Conservation (phyloP, 225 moss, liverwort and hornwort genomes). For the Physcomitrium patens region DNA sequence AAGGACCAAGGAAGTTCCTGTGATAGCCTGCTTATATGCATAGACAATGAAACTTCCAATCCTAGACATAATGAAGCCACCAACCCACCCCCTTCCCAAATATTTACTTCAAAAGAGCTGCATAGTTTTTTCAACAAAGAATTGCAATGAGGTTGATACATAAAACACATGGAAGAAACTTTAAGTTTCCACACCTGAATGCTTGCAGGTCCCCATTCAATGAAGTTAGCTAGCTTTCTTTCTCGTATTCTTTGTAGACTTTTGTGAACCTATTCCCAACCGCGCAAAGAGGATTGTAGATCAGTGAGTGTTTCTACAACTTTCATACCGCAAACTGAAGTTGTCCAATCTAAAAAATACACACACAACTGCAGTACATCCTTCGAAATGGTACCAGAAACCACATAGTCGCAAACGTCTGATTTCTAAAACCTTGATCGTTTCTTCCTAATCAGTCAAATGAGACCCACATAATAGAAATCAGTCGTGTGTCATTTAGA, state of each 20-base stretch:
- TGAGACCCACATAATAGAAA: neutral
- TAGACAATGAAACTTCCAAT: neutral
- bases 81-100: neutral
- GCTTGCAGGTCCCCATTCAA: constrained; percentile 99
- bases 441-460: neutral
- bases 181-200: constrained; percentile 71
- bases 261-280: constrained; percentile 78
- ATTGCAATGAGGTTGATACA: neutral
- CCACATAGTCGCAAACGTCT: neutral
- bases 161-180: neutral
- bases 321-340: constrained; percentile 9
- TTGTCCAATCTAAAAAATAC: neutral
- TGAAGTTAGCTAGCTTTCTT: constrained; percentile 98
- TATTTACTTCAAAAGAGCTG: neutral
- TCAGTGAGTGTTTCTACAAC: neutral
- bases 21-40: neutral
- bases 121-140: neutral
- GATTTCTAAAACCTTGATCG: neutral
- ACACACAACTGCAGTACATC: neutral
- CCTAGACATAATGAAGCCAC: constrained; percentile 12
- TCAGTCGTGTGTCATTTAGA: neutral
- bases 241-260: constrained; percentile 98
- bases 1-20: constrained; percentile 18
- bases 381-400: constrained; percentile 13
- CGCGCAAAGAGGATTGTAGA: constrained; percentile 22